These are phyloP conservation scores for Termitomyces sp. DNA, from an alignment of 768 basidiomycete species.

Conservation along the genomic window DNA sequence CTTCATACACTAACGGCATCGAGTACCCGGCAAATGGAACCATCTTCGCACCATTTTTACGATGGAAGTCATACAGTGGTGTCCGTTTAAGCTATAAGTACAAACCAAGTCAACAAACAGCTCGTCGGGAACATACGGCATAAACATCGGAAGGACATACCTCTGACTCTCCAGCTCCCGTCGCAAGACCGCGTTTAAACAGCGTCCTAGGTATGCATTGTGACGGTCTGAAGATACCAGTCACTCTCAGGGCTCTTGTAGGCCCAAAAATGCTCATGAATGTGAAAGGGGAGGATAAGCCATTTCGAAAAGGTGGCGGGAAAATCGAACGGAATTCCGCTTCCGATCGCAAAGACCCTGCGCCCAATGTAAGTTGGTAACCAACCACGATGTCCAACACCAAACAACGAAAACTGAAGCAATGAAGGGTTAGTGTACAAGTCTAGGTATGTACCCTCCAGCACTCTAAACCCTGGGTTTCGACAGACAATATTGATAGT, in stretches of 20 bases:
- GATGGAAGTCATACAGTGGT: slow-evolving; percentile 84
- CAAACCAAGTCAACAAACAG: background rate
- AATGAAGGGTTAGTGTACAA: too few species aligned
- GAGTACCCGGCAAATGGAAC: slow-evolving; percentile 93
- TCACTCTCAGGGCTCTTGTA: slow-evolving; percentile 4
- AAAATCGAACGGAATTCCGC: slow-evolving; percentile 5
- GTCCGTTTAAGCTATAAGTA: slow-evolving; percentile 55
- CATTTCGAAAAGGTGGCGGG: background rate
- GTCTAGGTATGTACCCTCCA: too few species aligned
- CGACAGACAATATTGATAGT: too few species aligned
- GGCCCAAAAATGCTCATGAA: slow-evolving; percentile 7
- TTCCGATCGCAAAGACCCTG: slow-evolving; percentile 2
- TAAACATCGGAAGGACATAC: slow-evolving; percentile 2
- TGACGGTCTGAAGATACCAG: background rate
- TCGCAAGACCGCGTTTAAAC: slow-evolving; percentile 9
- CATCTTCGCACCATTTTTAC: slow-evolving; percentile 83
- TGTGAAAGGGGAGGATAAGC: background rate
- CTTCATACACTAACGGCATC: slow-evolving; percentile 89
- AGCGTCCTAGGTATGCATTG: background rate
- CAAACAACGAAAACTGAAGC: background rate
- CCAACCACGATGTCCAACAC: background rate
- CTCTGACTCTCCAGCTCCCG: slow-evolving; percentile 4
- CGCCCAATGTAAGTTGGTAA: background rate
- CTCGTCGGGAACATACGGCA: background rate
- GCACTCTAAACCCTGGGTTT: background rate